Conservation (phyloP, 2,329 filamentous ascomycete species). For the Apiospora pterosperma region DNA sequence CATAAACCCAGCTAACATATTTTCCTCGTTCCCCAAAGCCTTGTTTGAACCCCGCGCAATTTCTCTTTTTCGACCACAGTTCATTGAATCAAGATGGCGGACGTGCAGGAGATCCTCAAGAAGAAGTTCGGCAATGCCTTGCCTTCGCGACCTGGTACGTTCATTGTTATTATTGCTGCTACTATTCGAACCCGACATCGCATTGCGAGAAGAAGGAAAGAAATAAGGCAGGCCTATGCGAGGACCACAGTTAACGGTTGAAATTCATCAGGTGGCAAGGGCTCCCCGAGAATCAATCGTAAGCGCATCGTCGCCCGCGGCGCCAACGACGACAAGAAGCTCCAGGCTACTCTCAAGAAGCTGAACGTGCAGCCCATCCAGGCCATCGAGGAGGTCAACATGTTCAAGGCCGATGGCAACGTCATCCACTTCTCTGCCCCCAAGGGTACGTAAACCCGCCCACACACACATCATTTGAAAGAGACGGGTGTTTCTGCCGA, state of each 20-base stretch:
- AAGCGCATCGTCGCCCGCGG: conserved; percentile 96
- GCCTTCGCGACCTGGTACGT: conserved; percentile 30
- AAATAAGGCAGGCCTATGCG: neutral
- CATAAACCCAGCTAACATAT: conserved; percentile 1
- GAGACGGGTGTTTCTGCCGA: neutral
- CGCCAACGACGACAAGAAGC: conserved; percentile 99
- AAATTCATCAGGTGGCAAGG: conserved; percentile 71
- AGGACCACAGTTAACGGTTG: neutral
- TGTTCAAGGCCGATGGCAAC: conserved; percentile 99
- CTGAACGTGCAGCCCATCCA: conserved; percentile 99
- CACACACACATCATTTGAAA: neutral
- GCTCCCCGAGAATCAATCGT: conserved; percentile 93
- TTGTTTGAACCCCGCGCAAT: conserved; percentile 4
- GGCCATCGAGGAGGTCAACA: conserved; percentile 99
- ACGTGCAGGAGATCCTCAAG: conserved; percentile 42
- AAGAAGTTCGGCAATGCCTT: conserved; percentile 32
- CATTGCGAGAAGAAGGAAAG: neutral
- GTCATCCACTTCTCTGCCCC: conserved; percentile 98
- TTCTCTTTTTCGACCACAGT: conserved; percentile 1
- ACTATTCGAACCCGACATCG: neutral
- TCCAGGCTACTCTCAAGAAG: conserved; percentile 96
- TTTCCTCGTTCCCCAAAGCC: conserved; percentile 4
- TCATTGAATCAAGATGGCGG: conserved; percentile 23
- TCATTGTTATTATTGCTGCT: neutral
- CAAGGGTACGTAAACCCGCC: conserved; percentile 67